Evolutionary conservation across 495 filamentous ascomycete genomes (phyloP), one percentile per base, ranked within the genome.

Genomic region (Evansstolkia leycettana): DNA sequence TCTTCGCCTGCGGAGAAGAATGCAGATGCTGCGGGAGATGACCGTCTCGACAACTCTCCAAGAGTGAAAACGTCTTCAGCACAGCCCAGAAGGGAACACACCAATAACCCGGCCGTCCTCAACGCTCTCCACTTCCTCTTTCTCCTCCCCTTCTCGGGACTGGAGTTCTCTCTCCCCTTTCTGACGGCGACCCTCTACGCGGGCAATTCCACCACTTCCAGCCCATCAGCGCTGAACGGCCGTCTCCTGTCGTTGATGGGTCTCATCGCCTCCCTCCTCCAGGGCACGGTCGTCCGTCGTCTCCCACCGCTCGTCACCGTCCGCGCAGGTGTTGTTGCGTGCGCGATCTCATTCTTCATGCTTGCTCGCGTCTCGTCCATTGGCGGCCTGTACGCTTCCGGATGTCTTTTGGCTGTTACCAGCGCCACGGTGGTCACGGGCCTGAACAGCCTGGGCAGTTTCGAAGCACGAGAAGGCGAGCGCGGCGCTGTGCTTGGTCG

Each of bases 121-220:
- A 94, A 94, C 52, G 51, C 78, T 5, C 75, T 86, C 0, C 90
- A 99, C 53, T 75, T 99, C 50, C 54, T 77, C 29, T 99, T 99
- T 61, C 74, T 99, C 36, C 76, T 99, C 7, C 93, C 93, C 46
- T 99, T 99, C 58, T 90, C 84, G 15, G 90, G 90, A 34, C 81
- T 99, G 78, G 90, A 99, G 47, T 96, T 94, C 45, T 65, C 64
- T 26, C 76, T 99, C 0, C 86, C 90, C 0, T 99, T 99, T 61
- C 83, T 96, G 72, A 96, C 92, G 0, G 90, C 87, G 44, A 88
- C 94, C 37, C 70, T 96, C 24, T 95, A 94, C 55, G 70, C 68
- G 3, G 54, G 41, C 16, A 84, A 82, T 49, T n/a, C n/a, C n/a
- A 72, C 38, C 10, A 52, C 41, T 5, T 44, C 49, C 26, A 61